Evolutionary conservation across 352 stramenopile species (phyloP).

Genomic region (Pelagophyceae sp.): DNA sequence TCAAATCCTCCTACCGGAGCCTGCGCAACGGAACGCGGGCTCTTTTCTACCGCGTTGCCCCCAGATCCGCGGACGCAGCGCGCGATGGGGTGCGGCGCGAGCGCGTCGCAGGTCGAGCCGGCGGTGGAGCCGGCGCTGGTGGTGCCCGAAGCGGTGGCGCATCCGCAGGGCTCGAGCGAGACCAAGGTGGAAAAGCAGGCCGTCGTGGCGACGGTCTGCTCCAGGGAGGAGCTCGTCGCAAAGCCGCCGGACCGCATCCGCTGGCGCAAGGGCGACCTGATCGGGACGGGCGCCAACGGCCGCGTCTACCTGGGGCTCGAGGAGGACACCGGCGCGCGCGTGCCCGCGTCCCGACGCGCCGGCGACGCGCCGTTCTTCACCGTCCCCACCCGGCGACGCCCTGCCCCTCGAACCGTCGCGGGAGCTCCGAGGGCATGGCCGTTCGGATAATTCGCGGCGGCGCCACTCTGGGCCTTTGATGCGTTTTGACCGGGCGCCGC

Average conservation of each 20-base stretch:
- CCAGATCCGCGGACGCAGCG: no score
- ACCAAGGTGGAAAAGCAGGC: neutral
- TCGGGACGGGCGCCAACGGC: slow-evolving; percentile 8
- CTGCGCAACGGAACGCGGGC: no score
- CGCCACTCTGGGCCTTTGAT: no score
- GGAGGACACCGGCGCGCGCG: slow-evolving; percentile 1
- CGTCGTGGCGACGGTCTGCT: neutral
- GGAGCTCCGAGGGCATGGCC: no score
- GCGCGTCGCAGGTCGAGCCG: neutral
- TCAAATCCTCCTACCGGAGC: no score
- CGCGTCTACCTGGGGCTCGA: slow-evolving; percentile 16
- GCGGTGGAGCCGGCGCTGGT: neutral
- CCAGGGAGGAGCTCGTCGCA: neutral
- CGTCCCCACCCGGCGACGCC: no score
- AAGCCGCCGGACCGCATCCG: neutral
- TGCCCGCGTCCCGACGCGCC: no score
- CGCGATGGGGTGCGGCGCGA: neutral
- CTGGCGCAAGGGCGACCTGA: slow-evolving; percentile 14
- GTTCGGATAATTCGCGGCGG: no score
- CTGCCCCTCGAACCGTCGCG: no score
- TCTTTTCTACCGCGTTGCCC: no score
- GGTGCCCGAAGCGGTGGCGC: neutral
- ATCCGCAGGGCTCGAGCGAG: neutral
- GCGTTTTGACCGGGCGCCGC: neutral
- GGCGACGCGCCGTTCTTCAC: no score